Conservation (phyloP, 345 rosid genomes). For the Lenwebbia sp. region DNA sequence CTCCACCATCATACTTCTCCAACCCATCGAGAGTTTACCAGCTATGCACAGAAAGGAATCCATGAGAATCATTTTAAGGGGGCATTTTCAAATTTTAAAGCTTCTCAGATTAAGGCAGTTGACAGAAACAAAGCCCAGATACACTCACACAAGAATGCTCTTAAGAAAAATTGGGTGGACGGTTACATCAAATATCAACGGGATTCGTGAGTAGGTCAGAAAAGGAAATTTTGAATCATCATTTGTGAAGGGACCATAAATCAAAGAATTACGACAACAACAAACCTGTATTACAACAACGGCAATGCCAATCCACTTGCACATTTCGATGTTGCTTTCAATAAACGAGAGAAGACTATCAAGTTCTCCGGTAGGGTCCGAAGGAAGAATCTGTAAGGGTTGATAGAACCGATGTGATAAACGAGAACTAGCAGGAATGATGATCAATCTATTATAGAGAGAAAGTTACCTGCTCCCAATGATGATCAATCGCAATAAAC, state of each 20-base stretch:
- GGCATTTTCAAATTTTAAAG: not conserved
- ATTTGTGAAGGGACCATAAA: not conserved
- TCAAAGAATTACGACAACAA: not conserved
- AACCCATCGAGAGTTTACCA: not conserved
- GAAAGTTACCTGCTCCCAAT: constrained; percentile 61
- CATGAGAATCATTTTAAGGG: not conserved
- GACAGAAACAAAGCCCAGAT: not conserved
- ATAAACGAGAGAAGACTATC: constrained; percentile 52
- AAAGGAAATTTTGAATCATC: not conserved
- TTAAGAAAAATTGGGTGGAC: not conserved
- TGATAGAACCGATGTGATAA: not conserved
- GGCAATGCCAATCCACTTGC: constrained; percentile 79
- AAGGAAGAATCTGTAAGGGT: constrained; percentile 63
- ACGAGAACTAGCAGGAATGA: not conserved
- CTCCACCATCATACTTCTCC: not conserved
- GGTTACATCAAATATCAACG: not conserved
- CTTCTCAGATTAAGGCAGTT: not conserved
- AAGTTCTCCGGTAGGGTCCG: constrained; percentile 88
- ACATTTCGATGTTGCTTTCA: constrained; percentile 54
- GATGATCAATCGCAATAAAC: constrained; percentile 69
- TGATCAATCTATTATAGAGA: not conserved
- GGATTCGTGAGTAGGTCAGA: not conserved
- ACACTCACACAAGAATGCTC: not conserved
- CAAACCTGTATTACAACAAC: constrained; percentile 62
- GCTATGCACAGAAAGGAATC: not conserved